A percentile compares a stretch with the other conserved stretches of the same genome.
Conservation (phyloP, 768 basidiomycete genomes). For the Naematelia aurantialba region DNA sequence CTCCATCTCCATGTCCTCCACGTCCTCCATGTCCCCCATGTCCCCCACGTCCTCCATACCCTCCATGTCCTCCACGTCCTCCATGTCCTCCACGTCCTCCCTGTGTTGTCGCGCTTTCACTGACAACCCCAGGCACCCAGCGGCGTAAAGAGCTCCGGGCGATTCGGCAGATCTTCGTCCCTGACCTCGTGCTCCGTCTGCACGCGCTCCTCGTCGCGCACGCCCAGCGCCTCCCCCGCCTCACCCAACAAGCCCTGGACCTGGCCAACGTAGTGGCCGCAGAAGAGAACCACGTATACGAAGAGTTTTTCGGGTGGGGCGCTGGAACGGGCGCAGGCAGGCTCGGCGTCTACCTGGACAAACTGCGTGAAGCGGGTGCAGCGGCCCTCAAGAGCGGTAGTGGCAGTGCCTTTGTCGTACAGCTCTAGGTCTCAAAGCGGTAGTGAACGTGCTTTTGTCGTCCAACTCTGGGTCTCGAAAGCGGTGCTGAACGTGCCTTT, state of each 20-base stretch:
- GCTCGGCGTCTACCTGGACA: constrained; percentile 69
- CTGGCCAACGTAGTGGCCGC: constrained; percentile 84
- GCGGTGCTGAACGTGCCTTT: too few relatives aligned
- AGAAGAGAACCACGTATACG: constrained; percentile 76
- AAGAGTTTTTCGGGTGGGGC: constrained; percentile 64
- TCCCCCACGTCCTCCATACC: not conserved
- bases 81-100: not conserved
- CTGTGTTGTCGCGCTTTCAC: too few relatives aligned
- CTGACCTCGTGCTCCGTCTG: constrained; percentile 80
- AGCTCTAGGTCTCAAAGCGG: not conserved
- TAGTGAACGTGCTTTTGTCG: not conserved
- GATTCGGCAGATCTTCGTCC: constrained; percentile 84
- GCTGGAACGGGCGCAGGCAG: constrained; percentile 55
- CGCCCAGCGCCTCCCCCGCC: constrained; percentile 61
- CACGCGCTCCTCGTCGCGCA: constrained; percentile 70
- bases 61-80: not conserved
- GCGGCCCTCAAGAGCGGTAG: constrained; percentile 58
- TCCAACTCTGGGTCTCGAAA: too few relatives aligned
- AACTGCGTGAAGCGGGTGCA: constrained; percentile 68
- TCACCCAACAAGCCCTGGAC: constrained; percentile 65
- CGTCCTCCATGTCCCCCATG: not conserved
- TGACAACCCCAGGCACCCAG: constrained; percentile 53
- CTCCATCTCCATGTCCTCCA: not conserved
- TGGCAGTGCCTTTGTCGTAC: constrained; percentile 23
- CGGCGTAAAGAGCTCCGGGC: constrained; percentile 66